phyloP scores from a whole-genome alignment of 2,329 filamentous ascomycete genomes.

The Blastomyces silverae region DNA sequence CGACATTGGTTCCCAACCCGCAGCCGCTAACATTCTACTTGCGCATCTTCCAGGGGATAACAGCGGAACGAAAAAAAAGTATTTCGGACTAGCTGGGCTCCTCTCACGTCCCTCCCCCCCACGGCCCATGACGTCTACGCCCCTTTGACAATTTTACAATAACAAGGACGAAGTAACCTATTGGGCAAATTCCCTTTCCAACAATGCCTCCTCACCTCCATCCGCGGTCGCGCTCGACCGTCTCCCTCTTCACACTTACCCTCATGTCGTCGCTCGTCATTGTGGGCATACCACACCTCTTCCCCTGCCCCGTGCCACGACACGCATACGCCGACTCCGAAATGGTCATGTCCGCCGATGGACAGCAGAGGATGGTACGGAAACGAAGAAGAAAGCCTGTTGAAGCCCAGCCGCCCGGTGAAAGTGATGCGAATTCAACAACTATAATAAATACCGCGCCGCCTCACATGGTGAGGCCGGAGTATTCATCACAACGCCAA shows the following conservation, averaged over 20 bases:
- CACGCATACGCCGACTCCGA: constrained; percentile 65
- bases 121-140: constrained; percentile 4
- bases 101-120: background rate
- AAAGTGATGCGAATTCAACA: constrained; percentile 16
- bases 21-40: constrained; percentile 1
- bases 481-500: background rate
- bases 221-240: constrained; percentile 86
- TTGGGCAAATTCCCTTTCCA: constrained; percentile 14
- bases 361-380: constrained; percentile 37
- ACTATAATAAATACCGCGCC: background rate
- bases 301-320: constrained; percentile 83
- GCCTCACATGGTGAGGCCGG: background rate
- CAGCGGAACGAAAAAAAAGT: background rate
- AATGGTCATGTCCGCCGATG: constrained; percentile 38
- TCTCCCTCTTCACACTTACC: constrained; percentile 90
- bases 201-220: constrained; percentile 79
- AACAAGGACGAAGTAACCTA: background rate
- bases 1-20: background rate
- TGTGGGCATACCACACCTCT: constrained; percentile 78
- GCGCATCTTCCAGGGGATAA: background rate
- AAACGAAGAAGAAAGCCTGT: constrained; percentile 33
- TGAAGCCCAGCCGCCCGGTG: constrained; percentile 17
- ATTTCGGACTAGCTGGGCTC: background rate
- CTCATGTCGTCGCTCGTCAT: constrained; percentile 85
- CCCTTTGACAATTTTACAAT: background rate